phyloP scores from a whole-genome alignment of 345 rosid species.

The Laguncularia racemosa region DNA sequence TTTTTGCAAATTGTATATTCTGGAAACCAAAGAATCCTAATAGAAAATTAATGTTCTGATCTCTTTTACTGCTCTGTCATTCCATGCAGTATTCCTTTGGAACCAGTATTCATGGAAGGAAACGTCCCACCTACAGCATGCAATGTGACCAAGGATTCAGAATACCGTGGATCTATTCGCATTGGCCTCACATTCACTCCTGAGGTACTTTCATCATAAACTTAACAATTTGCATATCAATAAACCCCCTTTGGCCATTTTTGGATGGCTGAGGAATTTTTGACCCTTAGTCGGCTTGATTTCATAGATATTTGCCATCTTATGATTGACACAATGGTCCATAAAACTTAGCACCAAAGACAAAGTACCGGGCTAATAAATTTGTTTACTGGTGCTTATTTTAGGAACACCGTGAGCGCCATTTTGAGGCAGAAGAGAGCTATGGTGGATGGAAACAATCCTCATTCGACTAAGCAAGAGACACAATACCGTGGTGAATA shows the following conservation, averaged over 20 bases:
- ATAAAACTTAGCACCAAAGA: too few species aligned
- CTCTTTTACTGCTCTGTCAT: not conserved
- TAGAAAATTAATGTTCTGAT: not conserved
- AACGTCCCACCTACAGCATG: constrained; percentile 43
- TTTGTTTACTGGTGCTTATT: not conserved
- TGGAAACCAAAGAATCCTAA: too few species aligned
- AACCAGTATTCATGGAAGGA: constrained; percentile 53
- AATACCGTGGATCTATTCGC: constrained; percentile 57
- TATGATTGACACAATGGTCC: too few species aligned
- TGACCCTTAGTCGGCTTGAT: too few species aligned
- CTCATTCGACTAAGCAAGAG: constrained; percentile 8
- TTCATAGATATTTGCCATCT: too few species aligned
- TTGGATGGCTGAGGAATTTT: too few species aligned
- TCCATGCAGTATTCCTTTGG: constrained; percentile 50
- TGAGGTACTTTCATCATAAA: constrained; percentile 32
- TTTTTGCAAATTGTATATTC: not conserved
- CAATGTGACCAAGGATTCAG: constrained; percentile 64
- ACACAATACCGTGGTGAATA: not conserved
- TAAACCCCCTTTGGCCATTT: too few species aligned
- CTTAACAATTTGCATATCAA: too few species aligned
- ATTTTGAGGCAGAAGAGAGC: constrained; percentile 24
- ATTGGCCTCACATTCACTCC: constrained; percentile 59
- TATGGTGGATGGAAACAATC: constrained; percentile 70
- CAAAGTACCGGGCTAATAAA: not conserved
- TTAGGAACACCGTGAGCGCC: constrained; percentile 28